phyloP scores from a whole-genome alignment of 1,139 yeast species.

The Saccharomycopsis hybrid region DNA sequence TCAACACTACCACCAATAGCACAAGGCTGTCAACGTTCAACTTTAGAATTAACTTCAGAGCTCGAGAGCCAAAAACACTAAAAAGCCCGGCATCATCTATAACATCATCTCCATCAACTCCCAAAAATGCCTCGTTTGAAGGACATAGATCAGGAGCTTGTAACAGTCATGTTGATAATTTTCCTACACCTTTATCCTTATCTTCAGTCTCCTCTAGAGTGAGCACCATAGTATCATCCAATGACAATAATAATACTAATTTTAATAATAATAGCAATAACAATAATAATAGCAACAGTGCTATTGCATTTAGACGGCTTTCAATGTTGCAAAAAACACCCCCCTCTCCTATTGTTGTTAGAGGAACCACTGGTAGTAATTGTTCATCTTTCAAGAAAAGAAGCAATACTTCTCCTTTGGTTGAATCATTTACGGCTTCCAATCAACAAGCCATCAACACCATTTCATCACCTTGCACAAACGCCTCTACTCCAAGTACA shows the following conservation, averaged over 20 bases:
- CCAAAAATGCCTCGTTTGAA: background rate
- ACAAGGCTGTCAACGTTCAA: slow-evolving; percentile 13
- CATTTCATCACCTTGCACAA: too few relatives aligned
- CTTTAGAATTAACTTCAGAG: slow-evolving; percentile 8
- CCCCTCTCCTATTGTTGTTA: slow-evolving; percentile 2
- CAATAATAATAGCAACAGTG: background rate
- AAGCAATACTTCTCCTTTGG: slow-evolving; percentile 9
- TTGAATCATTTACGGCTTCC: slow-evolving; percentile 9
- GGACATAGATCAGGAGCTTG: too few relatives aligned
- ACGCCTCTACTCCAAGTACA: background rate
- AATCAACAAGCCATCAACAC: background rate
- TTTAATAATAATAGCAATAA: too few relatives aligned
- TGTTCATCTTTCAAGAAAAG: background rate
- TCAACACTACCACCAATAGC: background rate
- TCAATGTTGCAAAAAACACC: slow-evolving; percentile 10
- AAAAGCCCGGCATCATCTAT: background rate
- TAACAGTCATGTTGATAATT: too few relatives aligned
- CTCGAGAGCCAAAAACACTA: background rate
- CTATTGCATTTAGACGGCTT: slow-evolving; percentile 7
- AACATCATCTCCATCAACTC: background rate
- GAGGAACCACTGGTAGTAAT: background rate
- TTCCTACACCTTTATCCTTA: background rate
- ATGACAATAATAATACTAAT: background rate
- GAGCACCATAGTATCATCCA: background rate
- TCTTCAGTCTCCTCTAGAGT: background rate